Evolutionary conservation across 495 filamentous ascomycete species (phyloP).

Genomic region (Evernia prunastri): DNA sequence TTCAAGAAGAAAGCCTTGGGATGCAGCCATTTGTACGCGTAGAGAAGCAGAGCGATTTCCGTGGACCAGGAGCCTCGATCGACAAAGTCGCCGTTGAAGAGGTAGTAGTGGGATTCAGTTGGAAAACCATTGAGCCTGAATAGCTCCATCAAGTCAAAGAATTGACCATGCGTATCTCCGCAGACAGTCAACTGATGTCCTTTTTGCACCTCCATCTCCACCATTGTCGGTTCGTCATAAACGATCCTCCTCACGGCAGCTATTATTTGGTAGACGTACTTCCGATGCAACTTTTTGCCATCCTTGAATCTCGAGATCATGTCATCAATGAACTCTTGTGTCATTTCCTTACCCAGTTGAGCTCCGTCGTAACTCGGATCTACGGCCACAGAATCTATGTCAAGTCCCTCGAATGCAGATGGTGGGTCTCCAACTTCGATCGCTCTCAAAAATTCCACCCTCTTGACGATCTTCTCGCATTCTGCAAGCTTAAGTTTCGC

Average conservation of each 20-base stretch:
- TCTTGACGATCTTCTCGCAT: slow-evolving; percentile 86
- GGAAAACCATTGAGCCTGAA: slow-evolving; percentile 88
- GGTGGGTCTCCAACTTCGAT: slow-evolving; percentile 91
- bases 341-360: slow-evolving; percentile 75
- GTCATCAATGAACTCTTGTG: slow-evolving; percentile 90
- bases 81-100: slow-evolving; percentile 99
- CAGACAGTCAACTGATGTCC: slow-evolving; percentile 84
- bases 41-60: slow-evolving; percentile 88
- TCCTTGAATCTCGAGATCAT: slow-evolving; percentile 95
- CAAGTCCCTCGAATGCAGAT: slow-evolving; percentile 82
- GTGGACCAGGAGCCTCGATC: slow-evolving; percentile 97
- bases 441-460: slow-evolving; percentile 83
- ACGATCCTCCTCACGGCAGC: slow-evolving; percentile 83
- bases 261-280: slow-evolving; percentile 96
- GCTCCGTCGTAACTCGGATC: slow-evolving; percentile 83
- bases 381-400: slow-evolving; percentile 76
- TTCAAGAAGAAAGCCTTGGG: slow-evolving; percentile 90
- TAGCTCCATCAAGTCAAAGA: slow-evolving; percentile 92
- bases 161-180: slow-evolving; percentile 98
- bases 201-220: slow-evolving; percentile 76
- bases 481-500: slow-evolving; percentile 84
- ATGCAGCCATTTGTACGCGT: slow-evolving; percentile 93
- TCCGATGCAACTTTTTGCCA: slow-evolving; percentile 88
- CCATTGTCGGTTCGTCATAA: slow-evolving; percentile 92
- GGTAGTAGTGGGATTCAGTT: slow-evolving; percentile 75